Evolutionary conservation across 129 eudicot genomes (phyloP).

Genomic region (Deinandra increscens): DNA sequence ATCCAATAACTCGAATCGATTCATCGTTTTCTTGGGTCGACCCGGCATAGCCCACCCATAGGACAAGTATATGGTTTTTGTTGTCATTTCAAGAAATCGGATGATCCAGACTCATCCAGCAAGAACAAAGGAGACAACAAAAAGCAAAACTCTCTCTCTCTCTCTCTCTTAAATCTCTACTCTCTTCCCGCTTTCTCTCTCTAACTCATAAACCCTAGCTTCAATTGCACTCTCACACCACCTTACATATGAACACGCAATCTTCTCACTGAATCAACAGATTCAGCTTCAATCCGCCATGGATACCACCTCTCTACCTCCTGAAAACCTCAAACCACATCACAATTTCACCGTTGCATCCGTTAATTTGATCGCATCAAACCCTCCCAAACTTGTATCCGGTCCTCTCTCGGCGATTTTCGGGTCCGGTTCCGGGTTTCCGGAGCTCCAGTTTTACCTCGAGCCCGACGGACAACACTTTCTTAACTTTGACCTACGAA

Average conservation of each 20-base stretch:
- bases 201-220: constrained; percentile 38
- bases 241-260: constrained; percentile 1
- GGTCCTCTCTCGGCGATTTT: constrained; percentile 49
- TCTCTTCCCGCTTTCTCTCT: constrained; percentile 16
- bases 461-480: constrained; percentile 35
- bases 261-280: constrained; percentile 24
- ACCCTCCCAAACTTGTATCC: constrained; percentile 27
- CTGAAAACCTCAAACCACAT: constrained; percentile 28
- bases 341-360: constrained; percentile 47
- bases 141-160: constrained; percentile 20
- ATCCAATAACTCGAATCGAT: too few relatives aligned
- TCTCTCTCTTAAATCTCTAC: constrained; percentile 5
- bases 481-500: constrained; percentile 43
- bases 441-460: constrained; percentile 43
- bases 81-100: not conserved
- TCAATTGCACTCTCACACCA: constrained; percentile 17
- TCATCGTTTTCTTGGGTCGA: too few relatives aligned
- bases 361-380: constrained; percentile 45
- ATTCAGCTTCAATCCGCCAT: constrained; percentile 22
- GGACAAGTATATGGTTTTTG: too few relatives aligned
- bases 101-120: not conserved
- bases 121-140: constrained; percentile 18
- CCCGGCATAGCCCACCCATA: too few relatives aligned
- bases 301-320: constrained; percentile 14
- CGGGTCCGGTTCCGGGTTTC: constrained; percentile 37